phyloP scores from a whole-genome alignment of 306 rosid species.

The Cicer bijugum region DNA sequence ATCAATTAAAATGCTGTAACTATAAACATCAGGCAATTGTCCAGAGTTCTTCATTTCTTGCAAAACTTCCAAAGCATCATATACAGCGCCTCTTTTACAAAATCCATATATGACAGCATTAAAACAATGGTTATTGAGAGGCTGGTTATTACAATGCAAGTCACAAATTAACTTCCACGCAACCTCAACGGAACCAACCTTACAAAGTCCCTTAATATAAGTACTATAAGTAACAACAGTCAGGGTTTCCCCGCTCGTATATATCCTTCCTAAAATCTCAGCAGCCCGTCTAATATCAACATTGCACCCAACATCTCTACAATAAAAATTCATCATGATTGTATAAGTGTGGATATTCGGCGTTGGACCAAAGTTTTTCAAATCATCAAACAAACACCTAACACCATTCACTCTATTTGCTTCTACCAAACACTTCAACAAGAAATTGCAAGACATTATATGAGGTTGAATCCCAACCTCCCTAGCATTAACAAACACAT shows the following conservation, averaged over 20 bases:
- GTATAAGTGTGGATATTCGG: conserved; percentile 66
- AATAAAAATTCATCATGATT: conserved; percentile 65
- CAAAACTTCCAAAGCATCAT: conserved; percentile 55
- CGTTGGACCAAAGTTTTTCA: conserved; percentile 55
- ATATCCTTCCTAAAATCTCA: conserved; percentile 57
- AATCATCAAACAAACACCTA: conserved; percentile 50
- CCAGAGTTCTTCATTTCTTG: conserved; percentile 61
- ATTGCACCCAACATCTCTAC: conserved; percentile 51
- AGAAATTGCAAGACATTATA: conserved; percentile 62
- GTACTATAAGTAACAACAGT: conserved; percentile 61
- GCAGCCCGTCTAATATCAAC: conserved; percentile 54
- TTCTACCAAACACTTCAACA: conserved; percentile 72
- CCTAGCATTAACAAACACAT: conserved; percentile 58
- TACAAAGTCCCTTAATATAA: conserved; percentile 68
- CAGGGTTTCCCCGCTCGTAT: conserved; percentile 55
- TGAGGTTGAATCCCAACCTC: conserved; percentile 49
- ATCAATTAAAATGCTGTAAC: conserved; percentile 70
- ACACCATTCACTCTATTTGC: conserved; percentile 56
- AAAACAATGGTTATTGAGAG: conserved; percentile 57
- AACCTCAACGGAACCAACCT: conserved; percentile 49
- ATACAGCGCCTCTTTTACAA: conserved; percentile 53
- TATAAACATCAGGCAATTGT: conserved; percentile 57
- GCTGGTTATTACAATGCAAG: conserved; percentile 50
- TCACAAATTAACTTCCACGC: conserved; percentile 52
- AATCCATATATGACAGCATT: conserved; percentile 58